Conservation (phyloP, 495 filamentous ascomycete genomes). For the Oleoguttula mirabilis region DNA sequence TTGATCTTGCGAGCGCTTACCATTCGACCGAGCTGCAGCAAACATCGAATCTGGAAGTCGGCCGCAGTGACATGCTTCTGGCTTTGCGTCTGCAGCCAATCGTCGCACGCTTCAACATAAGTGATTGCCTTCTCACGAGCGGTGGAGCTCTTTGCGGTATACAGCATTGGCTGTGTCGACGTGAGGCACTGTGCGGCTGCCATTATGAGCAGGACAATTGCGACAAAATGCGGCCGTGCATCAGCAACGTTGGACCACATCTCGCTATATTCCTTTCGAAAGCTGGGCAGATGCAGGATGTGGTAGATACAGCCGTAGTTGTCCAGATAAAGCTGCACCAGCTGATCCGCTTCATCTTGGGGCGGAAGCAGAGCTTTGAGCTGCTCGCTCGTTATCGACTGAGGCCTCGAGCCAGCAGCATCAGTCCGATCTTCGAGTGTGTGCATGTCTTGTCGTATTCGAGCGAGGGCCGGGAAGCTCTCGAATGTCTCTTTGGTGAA, state of each 20-base stretch:
- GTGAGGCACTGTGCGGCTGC: constrained; percentile 15
- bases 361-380: constrained; percentile 9
- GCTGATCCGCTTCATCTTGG: constrained; percentile 4
- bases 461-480: constrained; percentile 8
- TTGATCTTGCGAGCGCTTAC: constrained; percentile 18
- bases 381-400: neutral
- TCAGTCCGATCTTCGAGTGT: constrained; percentile 12
- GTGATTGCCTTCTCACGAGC: constrained; percentile 14
- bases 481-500: constrained; percentile 18
- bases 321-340: constrained; percentile 15
- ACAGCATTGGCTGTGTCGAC: constrained; percentile 9
- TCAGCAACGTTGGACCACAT: constrained; percentile 6
- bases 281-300: constrained; percentile 19
- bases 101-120: constrained; percentile 14
- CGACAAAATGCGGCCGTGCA: constrained; percentile 9
- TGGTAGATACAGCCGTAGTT: constrained; percentile 20
- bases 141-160: constrained; percentile 12
- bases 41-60: constrained; percentile 20
- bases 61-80: constrained; percentile 21
- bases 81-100: constrained; percentile 19
- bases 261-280: constrained; percentile 16
- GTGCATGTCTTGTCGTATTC: constrained; percentile 14
- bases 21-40: constrained; percentile 7
- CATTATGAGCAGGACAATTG: constrained; percentile 12
- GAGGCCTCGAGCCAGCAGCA: constrained; percentile 5